Conservation (phyloP, 495 filamentous ascomycete species). For the Penicillium cataractarum region DNA sequence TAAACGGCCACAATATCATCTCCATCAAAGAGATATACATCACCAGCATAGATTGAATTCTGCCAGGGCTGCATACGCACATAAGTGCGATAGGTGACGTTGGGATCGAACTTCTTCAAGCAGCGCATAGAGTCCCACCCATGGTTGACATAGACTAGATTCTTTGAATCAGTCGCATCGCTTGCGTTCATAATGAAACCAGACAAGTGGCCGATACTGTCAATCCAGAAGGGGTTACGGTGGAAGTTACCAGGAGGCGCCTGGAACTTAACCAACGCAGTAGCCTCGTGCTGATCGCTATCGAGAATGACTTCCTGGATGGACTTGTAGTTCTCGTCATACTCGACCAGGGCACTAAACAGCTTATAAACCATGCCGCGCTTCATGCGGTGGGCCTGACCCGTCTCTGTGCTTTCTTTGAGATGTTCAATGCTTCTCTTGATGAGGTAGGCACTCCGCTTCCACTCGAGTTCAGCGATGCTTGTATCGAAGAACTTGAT, state of each 20-base stretch:
- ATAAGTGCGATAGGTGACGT: constrained; percentile 72
- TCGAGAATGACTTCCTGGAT: constrained; percentile 79
- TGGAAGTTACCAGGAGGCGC: constrained; percentile 64
- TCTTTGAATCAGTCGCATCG: constrained; percentile 69
- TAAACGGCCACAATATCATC: constrained; percentile 68
- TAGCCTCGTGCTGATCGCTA: constrained; percentile 71
- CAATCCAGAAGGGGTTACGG: constrained; percentile 74
- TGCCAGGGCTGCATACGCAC: constrained; percentile 63
- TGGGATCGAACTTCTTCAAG: constrained; percentile 61
- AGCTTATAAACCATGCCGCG: constrained; percentile 78
- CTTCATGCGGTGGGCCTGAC: constrained; percentile 61
- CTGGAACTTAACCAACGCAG: constrained; percentile 69
- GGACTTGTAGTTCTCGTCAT: constrained; percentile 66
- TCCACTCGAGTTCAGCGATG: constrained; percentile 45
- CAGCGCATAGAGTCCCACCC: constrained; percentile 76
- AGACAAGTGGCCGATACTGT: constrained; percentile 63
- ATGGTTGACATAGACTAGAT: constrained; percentile 76
- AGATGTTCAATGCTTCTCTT: constrained; percentile 51
- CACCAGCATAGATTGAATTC: constrained; percentile 51
- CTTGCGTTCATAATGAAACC: constrained; percentile 84
- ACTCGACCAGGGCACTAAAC: constrained; percentile 72
- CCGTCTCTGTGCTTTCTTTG: constrained; percentile 51
- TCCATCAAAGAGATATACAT: constrained; percentile 56
- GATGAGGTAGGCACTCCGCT: constrained; percentile 50
- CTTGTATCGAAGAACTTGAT: constrained; percentile 46